These are phyloP conservation scores for Phyllosticta citriasiana DNA, from an alignment of 2,329 filamentous ascomycete species.

Conservation along the genomic window DNA sequence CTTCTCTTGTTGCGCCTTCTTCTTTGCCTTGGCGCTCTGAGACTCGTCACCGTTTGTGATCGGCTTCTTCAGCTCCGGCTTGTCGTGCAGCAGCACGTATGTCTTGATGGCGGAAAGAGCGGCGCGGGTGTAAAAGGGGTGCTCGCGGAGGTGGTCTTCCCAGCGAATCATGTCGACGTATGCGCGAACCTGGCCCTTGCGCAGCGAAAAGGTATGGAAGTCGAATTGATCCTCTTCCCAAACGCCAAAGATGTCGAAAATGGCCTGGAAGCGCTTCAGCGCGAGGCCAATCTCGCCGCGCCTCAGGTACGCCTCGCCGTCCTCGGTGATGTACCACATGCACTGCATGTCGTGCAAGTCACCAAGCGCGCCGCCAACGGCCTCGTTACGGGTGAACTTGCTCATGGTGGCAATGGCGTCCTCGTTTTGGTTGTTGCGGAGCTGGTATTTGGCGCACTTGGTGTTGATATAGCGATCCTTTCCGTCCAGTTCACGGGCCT, in stretches of 20 bases:
- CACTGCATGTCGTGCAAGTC: slow-evolving; percentile 98
- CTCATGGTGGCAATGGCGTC: slow-evolving; percentile 80
- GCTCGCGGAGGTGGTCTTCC: slow-evolving; percentile 85
- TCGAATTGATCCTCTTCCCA: slow-evolving; percentile 99
- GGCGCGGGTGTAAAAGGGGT: slow-evolving; percentile 83
- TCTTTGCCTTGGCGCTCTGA: slow-evolving; percentile 76
- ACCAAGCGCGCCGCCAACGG: slow-evolving; percentile 73
- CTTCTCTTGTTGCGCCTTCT: slow-evolving; percentile 66
- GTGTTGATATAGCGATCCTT: slow-evolving; percentile 97
- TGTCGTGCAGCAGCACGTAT: slow-evolving; percentile 71
- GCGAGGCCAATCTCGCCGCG: slow-evolving; percentile 76
- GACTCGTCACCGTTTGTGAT: slow-evolving; percentile 43
- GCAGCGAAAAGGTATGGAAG: slow-evolving; percentile 94
- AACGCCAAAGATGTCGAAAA: slow-evolving; percentile 88
- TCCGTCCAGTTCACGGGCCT: slow-evolving; percentile 73
- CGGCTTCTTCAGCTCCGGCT: slow-evolving; percentile 55
- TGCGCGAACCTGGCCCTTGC: slow-evolving; percentile 89
- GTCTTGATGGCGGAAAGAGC: slow-evolving; percentile 72
- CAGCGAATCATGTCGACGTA: slow-evolving; percentile 95
- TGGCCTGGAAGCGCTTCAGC: slow-evolving; percentile 80
- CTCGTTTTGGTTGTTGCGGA: slow-evolving; percentile 85
- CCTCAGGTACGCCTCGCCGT: slow-evolving; percentile 79
- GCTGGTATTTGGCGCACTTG: slow-evolving; percentile 92
- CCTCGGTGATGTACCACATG: slow-evolving; percentile 92
- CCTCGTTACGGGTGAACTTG: slow-evolving; percentile 87